Evolutionary conservation across 306 rosid genomes (phyloP).

Genomic region (Mucuna pruriens): DNA sequence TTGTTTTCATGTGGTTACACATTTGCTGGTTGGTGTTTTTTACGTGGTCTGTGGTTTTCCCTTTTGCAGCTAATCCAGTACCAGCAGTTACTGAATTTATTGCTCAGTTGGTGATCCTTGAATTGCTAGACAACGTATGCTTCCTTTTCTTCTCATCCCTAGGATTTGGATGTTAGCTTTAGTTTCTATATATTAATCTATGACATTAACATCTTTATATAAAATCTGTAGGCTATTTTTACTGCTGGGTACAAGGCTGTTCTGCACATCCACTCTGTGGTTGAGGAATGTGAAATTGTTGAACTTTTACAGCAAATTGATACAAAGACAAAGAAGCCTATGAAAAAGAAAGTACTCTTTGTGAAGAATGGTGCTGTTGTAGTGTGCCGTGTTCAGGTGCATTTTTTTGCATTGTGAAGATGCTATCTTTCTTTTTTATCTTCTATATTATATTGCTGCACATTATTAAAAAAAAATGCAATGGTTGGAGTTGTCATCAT

Average conservation of each 20-base stretch:
- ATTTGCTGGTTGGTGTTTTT: conserved; percentile 17
- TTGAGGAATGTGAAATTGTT: conserved; percentile 98
- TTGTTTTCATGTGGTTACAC: background rate
- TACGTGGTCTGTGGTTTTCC: conserved; percentile 8
- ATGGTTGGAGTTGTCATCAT: background rate
- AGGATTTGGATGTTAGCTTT: conserved; percentile 12
- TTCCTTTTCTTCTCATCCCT: background rate
- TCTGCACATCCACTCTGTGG: conserved; percentile 89
- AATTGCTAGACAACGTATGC: conserved; percentile 87
- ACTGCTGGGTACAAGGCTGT: conserved; percentile 99
- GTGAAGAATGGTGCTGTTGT: conserved; percentile 92
- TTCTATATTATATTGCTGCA: background rate
- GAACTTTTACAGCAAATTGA: conserved; percentile 91
- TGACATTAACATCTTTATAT: conserved; percentile 28
- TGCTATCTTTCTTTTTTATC: background rate
- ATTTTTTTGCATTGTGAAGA: conserved; percentile 32
- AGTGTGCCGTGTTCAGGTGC: conserved; percentile 90
- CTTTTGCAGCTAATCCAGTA: conserved; percentile 76
- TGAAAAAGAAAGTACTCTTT: conserved; percentile 82
- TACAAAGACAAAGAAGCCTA: conserved; percentile 84
- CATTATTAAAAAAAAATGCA: conserved; percentile 1
- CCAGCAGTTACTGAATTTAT: conserved; percentile 73
- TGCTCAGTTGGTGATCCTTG: conserved; percentile 90
- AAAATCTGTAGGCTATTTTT: conserved; percentile 77
- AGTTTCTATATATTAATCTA: background rate